Base-by-base conservation (phyloP, 495 filamentous ascomycete species). In the Filosporella fistucella region DNA sequence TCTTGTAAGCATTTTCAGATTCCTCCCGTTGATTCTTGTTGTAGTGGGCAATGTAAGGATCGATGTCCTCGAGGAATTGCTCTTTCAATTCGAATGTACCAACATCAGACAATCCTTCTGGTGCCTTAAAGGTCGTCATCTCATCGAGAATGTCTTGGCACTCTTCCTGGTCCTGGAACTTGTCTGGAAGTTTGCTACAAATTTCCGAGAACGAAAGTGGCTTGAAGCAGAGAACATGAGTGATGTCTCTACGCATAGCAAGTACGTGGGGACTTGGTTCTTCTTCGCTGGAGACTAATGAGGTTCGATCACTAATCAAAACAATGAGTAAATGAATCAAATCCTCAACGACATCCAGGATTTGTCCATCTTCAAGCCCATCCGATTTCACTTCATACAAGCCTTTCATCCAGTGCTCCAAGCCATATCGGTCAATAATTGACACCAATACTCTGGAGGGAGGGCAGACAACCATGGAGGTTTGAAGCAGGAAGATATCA, bases 11-110 rank as follows among this genome's bases (percentile, higher is more conserved):
- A 45, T 74, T 84, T 68, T 99, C 93, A 0, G 91, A 87, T 61
- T 99, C 93, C 57, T 99, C 93, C 21, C 93, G 85, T 63, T 97
- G 94, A 62, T 97, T 97, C 64, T 95, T 94, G 52, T 80, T 90
- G 67, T 93, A 99, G 55, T 96, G 88, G 12, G 89, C 84, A 56
- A 88, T 88, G 59, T 96, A 99, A 4, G 93, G 93, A 62, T 99
- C 93, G 23, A 97, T 78, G 21, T 94, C 75, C 44, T 86, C 84
- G 22, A 95, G 73, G 52, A 82, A 89, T 45, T 95, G 76, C 0
- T 83, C 77, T 64, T 91, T 95, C 33, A 99, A 71, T 59, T 95
- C 89, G 56, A 99, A 97, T 1, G 86, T 95, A 22, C 93, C 93
- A 9, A 87, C 84, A 64, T 97, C 93, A 24, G 85, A 87, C 28